Evolutionary conservation across 352 stramenopile species (phyloP).

Genomic region (Albugo laibachii): DNA sequence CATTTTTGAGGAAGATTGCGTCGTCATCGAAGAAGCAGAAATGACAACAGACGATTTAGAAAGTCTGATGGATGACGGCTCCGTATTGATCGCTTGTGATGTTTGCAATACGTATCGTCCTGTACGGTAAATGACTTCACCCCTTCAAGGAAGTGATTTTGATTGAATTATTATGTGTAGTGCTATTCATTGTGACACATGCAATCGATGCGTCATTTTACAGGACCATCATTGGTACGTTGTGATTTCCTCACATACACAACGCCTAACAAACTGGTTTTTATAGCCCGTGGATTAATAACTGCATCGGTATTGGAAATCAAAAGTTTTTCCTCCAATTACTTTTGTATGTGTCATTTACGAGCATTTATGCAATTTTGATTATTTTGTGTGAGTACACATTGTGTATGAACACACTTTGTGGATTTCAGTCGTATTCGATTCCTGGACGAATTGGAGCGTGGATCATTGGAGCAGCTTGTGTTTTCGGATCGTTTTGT

Average conservation of each 20-base stretch:
- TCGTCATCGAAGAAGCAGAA: conserved; percentile 25
- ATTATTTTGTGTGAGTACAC: conserved; percentile 29
- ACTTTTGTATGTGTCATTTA: conserved; percentile 49
- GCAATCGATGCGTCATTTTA: conserved; percentile 51
- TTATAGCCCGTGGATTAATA: conserved; percentile 70
- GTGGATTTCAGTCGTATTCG: conserved; percentile 33
- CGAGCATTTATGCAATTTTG: conserved; percentile 27
- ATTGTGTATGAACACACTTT: conserved; percentile 22
- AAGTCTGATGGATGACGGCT: conserved; percentile 44
- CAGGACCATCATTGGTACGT: conserved; percentile 73
- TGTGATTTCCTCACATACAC: not conserved
- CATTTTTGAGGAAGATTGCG: not conserved
- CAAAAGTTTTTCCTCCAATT: conserved; percentile 65
- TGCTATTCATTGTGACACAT: conserved; percentile 57
- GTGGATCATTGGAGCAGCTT: conserved; percentile 39
- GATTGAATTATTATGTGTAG: conserved; percentile 11
- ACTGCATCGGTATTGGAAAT: conserved; percentile 68
- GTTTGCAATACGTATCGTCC: conserved; percentile 58
- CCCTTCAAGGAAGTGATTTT: not conserved
- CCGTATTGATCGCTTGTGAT: conserved; percentile 62
- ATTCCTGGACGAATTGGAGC: conserved; percentile 40
- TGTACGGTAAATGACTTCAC: conserved; percentile 18
- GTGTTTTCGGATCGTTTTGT: conserved; percentile 59
- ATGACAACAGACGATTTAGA: conserved; percentile 49
- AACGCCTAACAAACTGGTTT: not conserved